Evolutionary conservation across 2,329 filamentous ascomycete genomes (phyloP).

Genomic region (Aspergillus sp.): DNA sequence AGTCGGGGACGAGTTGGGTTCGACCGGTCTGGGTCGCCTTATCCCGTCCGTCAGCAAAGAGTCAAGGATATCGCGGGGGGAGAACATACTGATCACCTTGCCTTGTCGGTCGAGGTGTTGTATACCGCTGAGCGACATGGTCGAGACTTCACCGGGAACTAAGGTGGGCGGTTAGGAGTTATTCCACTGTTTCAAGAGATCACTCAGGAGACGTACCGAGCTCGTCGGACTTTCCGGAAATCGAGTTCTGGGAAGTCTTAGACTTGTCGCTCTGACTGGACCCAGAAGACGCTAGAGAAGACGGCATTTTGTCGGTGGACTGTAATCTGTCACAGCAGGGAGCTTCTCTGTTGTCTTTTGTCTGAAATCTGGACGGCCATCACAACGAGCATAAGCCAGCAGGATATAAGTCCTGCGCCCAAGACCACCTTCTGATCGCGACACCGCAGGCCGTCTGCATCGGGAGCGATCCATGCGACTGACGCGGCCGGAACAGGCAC

Average conservation of each 20-base stretch:
- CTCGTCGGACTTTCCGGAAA: slow-evolving; percentile 83
- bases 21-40: slow-evolving; percentile 84
- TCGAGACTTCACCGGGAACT: slow-evolving; percentile 26
- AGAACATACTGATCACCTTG: slow-evolving; percentile 68
- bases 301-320: slow-evolving; percentile 2
- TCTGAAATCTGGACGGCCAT: not conserved
- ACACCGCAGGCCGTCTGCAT: slow-evolving; percentile 5
- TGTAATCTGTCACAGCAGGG: not conserved
- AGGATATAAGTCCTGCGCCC: not conserved
- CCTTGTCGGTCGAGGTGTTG: slow-evolving; percentile 76
- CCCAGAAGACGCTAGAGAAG: slow-evolving; percentile 4
- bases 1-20: slow-evolving; percentile 85
- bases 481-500: slow-evolving; percentile 18
- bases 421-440: not conserved
- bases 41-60: too few species aligned
- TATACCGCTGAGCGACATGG: slow-evolving; percentile 68
- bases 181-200: not conserved
- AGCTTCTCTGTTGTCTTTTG: too few species aligned
- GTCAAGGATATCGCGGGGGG: too few species aligned
- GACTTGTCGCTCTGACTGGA: slow-evolving; percentile 14
- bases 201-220: slow-evolving; percentile 62
- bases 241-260: slow-evolving; percentile 15
- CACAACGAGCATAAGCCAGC: not conserved
- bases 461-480: not conserved
- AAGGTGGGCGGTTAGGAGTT: not conserved